Conservation (phyloP, 2,329 filamentous ascomycete species). For the Drechslera avenae region DNA sequence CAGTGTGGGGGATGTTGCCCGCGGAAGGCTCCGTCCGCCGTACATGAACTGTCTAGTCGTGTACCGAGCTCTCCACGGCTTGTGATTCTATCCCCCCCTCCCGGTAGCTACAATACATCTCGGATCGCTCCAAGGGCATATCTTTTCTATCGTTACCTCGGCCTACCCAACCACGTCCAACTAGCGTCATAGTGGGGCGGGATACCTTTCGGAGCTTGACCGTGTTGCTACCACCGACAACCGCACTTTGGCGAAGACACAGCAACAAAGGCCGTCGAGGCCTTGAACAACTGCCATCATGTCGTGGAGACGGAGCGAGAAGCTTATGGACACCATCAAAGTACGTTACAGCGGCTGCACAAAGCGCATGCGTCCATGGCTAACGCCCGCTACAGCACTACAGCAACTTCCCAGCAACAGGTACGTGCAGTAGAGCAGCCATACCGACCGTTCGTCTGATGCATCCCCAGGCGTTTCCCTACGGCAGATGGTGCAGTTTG, state of each 20-base stretch:
- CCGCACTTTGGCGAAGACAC: constrained; percentile 41
- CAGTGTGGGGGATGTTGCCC: constrained; percentile 39
- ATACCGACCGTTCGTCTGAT: constrained; percentile 22
- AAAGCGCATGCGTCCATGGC: constrained; percentile 13
- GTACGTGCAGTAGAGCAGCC: constrained; percentile 79
- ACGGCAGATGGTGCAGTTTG: constrained; percentile 99
- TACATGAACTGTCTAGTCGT: constrained; percentile 10
- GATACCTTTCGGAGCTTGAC: constrained; percentile 19
- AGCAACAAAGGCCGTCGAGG: constrained; percentile 39
- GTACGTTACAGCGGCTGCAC: constrained; percentile 25
- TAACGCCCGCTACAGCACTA: constrained; percentile 65
- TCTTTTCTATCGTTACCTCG: constrained; percentile 31
- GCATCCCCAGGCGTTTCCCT: constrained; percentile 63
- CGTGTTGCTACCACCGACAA: constrained; percentile 15
- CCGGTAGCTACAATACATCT: neutral
- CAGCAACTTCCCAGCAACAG: constrained; percentile 94
- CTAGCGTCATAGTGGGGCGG: constrained; percentile 45
- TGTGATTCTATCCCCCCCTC: constrained; percentile 1
- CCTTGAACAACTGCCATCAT: constrained; percentile 61
- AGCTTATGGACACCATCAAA: constrained; percentile 94
- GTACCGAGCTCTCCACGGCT: neutral
- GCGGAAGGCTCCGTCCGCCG: constrained; percentile 16
- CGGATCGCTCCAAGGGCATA: constrained; percentile 6
- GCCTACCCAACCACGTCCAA: constrained; percentile 26
- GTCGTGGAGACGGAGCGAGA: constrained; percentile 91